phyloP scores from a whole-genome alignment of 176 grass and related monocot species.

The Neostapfia colusana region DNA sequence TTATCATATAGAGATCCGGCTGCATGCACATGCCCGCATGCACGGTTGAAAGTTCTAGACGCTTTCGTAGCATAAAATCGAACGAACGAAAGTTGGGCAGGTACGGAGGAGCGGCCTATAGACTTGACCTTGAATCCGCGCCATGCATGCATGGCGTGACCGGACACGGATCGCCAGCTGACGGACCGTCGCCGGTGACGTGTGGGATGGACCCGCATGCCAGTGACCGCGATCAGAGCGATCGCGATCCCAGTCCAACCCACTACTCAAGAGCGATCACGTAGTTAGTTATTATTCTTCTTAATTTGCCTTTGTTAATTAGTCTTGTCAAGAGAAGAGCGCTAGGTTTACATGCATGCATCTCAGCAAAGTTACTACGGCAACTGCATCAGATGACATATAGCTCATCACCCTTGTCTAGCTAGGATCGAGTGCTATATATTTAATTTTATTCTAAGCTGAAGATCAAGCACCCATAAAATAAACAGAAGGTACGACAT shows the following conservation, averaged over 20 bases:
- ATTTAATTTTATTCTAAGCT: neutral
- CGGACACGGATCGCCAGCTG: too few species aligned
- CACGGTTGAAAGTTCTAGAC: neutral
- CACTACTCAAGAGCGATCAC: neutral
- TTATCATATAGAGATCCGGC: neutral
- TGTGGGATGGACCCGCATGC: too few species aligned
- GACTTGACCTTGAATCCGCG: conserved; percentile 3
- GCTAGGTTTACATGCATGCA: neutral
- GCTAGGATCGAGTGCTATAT: neutral
- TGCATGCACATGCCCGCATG: neutral
- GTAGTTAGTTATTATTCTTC: neutral
- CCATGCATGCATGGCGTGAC: neutral
- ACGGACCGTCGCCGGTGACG: too few species aligned
- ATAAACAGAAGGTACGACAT: neutral
- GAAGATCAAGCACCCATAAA: neutral
- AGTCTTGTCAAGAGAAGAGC: neutral
- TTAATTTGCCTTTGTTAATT: neutral
- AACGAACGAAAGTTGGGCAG: neutral
- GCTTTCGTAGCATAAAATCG: neutral
- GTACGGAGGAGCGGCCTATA: neutral
- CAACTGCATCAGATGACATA: neutral
- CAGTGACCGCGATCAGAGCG: too few species aligned
- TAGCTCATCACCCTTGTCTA: neutral
- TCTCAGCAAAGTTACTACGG: neutral
- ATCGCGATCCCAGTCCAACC: too few species aligned